phyloP scores from a whole-genome alignment of 2,329 filamentous ascomycete species.

The Stachybotrys echinatus region DNA sequence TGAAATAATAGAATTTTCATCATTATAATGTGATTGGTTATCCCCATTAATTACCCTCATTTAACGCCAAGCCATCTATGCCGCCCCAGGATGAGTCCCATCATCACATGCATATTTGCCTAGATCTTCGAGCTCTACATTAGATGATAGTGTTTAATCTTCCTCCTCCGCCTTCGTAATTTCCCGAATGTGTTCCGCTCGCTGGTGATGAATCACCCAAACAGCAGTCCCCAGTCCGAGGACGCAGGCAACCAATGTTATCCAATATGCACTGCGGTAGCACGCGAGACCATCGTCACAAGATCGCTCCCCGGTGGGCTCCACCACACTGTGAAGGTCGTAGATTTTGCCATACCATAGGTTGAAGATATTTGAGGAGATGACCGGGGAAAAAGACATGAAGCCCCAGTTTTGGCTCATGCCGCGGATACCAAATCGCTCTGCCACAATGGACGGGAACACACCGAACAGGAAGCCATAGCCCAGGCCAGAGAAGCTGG shows the following conservation, averaged over 20 bases:
- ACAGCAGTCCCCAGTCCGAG: slow-evolving; percentile 65
- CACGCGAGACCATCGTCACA: slow-evolving; percentile 76
- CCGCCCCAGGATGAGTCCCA: no score
- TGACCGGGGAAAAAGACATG: slow-evolving; percentile 83
- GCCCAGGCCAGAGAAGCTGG: slow-evolving; percentile 75
- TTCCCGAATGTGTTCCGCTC: slow-evolving; percentile 30
- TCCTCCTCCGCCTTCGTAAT: slow-evolving; percentile 32
- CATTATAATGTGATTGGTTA: background rate
- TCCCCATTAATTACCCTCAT: background rate
- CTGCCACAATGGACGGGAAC: slow-evolving; percentile 82
- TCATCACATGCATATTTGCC: no score
- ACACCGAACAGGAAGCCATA: slow-evolving; percentile 95
- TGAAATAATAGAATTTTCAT: no score
- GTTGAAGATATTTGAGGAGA: slow-evolving; percentile 90
- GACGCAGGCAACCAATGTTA: slow-evolving; percentile 69
- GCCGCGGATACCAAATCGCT: slow-evolving; percentile 85
- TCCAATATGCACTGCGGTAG: slow-evolving; percentile 74
- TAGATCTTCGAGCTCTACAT: no score
- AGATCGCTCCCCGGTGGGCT: slow-evolving; percentile 62
- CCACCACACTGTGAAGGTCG: slow-evolving; percentile 70
- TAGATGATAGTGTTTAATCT: slow-evolving; percentile 15
- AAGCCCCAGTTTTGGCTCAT: slow-evolving; percentile 94
- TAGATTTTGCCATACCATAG: slow-evolving; percentile 81
- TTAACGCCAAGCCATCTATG: background rate
- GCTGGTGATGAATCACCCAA: slow-evolving; percentile 62